Base-by-base conservation (phyloP, 345 rosid genomes). In the Capsella bursapastoris region DNA sequence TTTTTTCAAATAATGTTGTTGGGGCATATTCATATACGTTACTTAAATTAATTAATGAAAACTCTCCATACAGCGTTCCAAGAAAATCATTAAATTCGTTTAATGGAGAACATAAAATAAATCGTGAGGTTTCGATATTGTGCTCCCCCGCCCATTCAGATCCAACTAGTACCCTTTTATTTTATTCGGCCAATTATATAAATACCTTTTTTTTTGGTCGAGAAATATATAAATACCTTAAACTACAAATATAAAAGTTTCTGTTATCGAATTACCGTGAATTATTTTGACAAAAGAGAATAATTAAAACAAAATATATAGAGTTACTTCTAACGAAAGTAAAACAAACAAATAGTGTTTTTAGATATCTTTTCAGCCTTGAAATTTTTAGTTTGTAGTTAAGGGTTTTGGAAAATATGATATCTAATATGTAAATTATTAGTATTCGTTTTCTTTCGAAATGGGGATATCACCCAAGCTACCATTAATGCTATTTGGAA, bases 131-230 rank as follows among this genome's bases (percentile, higher is more conserved):
- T 76, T 76, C 59, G 41, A 48, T 22, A 60, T 38, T 57, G 38
- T 45, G 25, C 63, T 31, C 10, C 63, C n/a, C 62, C 25, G 25
- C 51, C 68, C 75, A 76, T 75, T 67, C 79, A 44, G 52, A 53
- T 68, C 75, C 70, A 76, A 61, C 79, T 68, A 62, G 27, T 53
- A 53, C 16, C 31, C 41, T 68, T 22, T 22, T 61, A 56, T 60
- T 34, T 44, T 40, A 32, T 52, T 68, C 66, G 40, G 16, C 40
- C 18, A 32, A 35, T 2, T 25, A 4, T 59, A 58, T 16, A 45
- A 22, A 49, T 49, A 22, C 2, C 22, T 18, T 22, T 22, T 22
- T 22, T 22, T 22, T 22, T 22, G 25, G 25, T 22, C 25, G 25
- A 22, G 25, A 22, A 22, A 22, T 22, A 22, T 22, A 22, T 22